These are phyloP conservation scores for Escallonia herrerae DNA, from an alignment of 129 eudicot genomes.

Conservation along the genomic window DNA sequence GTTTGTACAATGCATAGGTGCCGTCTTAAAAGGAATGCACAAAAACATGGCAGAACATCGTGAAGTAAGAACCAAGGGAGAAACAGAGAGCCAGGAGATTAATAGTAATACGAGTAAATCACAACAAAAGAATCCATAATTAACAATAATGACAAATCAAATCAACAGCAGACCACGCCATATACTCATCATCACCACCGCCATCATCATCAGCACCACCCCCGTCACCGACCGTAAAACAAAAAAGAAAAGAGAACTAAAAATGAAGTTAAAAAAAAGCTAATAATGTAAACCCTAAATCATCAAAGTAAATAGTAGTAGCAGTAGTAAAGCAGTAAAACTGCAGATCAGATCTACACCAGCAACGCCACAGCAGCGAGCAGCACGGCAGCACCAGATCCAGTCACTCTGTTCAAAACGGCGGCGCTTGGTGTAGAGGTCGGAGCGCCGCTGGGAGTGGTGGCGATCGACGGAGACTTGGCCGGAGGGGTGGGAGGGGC, in stretches of 20 bases:
- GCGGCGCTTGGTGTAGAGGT: neutral
- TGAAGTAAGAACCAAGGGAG: no score
- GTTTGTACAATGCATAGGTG: no score
- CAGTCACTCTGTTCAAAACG: neutral
- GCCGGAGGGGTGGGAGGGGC: no score
- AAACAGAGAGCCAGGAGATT: neutral
- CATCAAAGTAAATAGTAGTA: neutral
- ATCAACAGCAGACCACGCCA: slow-evolving; percentile 3
- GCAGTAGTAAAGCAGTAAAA: no score
- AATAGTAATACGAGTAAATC: neutral
- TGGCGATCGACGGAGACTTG: neutral
- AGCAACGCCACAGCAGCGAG: neutral
- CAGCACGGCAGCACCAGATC: neutral
- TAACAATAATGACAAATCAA: slow-evolving; percentile 14
- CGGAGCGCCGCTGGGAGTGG: neutral
- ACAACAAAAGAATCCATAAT: neutral
- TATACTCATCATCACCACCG: neutral
- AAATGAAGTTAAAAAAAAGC: slow-evolving; percentile 6
- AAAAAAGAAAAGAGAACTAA: no score
- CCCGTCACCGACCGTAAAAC: neutral
- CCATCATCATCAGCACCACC: no score
- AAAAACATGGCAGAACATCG: no score
- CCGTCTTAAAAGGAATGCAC: no score
- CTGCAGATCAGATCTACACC: neutral
- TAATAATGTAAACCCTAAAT: neutral